Percentiles rank a stretch among this genome's conserved stretches.
Conservation (phyloP, 192 early-diverging fungal genomes). For the Entomortierella beljakovae region DNA sequence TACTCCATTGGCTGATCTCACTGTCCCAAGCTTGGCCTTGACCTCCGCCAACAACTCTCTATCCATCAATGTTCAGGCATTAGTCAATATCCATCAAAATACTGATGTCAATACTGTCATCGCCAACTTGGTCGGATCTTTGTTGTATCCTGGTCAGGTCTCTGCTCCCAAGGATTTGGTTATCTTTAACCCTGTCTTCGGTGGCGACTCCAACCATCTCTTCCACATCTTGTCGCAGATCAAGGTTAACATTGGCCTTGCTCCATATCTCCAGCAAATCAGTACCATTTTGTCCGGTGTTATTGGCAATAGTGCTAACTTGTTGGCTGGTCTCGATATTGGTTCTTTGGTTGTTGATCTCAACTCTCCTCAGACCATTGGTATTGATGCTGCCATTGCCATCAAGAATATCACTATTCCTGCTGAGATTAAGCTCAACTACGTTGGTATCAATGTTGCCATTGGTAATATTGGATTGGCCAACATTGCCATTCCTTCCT, state of each 20-base stretch:
- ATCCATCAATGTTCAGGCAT: slow-evolving; percentile 32
- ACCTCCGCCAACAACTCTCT: slow-evolving; percentile 39
- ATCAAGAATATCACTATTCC: slow-evolving; percentile 44
- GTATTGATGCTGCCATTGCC: slow-evolving; percentile 27
- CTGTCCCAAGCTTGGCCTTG: slow-evolving; percentile 27
- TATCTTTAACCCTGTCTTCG: slow-evolving; percentile 53
- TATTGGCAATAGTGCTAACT: not conserved
- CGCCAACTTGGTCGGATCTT: slow-evolving; percentile 34
- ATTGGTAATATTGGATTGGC: slow-evolving; percentile 23
- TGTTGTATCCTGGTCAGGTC: slow-evolving; percentile 46
- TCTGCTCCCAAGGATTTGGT: slow-evolving; percentile 36
- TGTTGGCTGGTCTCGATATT: slow-evolving; percentile 33
- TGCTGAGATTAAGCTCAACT: slow-evolving; percentile 47
- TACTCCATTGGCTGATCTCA: slow-evolving; percentile 35
- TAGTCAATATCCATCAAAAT: slow-evolving; percentile 30
- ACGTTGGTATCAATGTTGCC: slow-evolving; percentile 28
- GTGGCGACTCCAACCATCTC: slow-evolving; percentile 43
- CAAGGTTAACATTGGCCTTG: slow-evolving; percentile 41
- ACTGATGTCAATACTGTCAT: slow-evolving; percentile 24
- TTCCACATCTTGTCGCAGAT: slow-evolving; percentile 49
- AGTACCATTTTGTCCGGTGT: slow-evolving; percentile 20
- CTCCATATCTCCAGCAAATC: slow-evolving; percentile 42
- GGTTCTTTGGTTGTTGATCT: slow-evolving; percentile 35
- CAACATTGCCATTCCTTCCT: slow-evolving; percentile 34
- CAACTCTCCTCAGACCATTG: slow-evolving; percentile 45